Conservation (phyloP, 2,329 filamentous ascomycete species). For the Akanthomyces dipterigenus region DNA sequence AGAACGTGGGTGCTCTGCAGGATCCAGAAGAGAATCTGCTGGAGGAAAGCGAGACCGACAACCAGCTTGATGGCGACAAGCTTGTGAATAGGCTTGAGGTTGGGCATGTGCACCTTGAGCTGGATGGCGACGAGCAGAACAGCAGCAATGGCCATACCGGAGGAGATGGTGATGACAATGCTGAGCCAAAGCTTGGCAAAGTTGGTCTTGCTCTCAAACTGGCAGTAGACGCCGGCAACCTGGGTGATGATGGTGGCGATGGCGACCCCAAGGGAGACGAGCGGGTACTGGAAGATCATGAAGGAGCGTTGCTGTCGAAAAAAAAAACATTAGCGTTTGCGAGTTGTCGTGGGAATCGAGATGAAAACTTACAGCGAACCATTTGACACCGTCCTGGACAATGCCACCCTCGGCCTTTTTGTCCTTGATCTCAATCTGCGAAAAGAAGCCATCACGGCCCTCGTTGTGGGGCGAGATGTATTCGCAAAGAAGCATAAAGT, state of each 20-base stretch:
- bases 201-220: conserved; percentile 20
- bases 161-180: conserved; percentile 20
- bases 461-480: conserved; percentile 30
- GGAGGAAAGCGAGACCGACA: conserved; percentile 18
- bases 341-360: neutral
- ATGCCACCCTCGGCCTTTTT: conserved; percentile 19
- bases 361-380: conserved; percentile 23
- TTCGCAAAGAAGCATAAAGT: conserved; percentile 38
- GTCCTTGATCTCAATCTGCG: conserved; percentile 24
- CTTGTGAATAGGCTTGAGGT: conserved; percentile 11
- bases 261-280: conserved; percentile 32
- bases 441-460: conserved; percentile 30
- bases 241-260: conserved; percentile 29
- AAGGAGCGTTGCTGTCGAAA: conserved; percentile 24
- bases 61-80: conserved; percentile 17
- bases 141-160: conserved; percentile 18
- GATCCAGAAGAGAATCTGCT: conserved; percentile 22
- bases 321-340: neutral
- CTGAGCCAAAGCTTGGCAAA: conserved; percentile 27
- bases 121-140: conserved; percentile 18
- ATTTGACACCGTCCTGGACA: conserved; percentile 23
- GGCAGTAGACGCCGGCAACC: conserved; percentile 24
- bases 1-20: conserved; percentile 16
- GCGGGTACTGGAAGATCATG: conserved; percentile 34
- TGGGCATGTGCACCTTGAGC: conserved; percentile 13